Percentiles rank a stretch among this genome's conserved stretches.
These are phyloP conservation scores for Aulographum hederae DNA, from an alignment of 2,329 filamentous ascomycete species.

Conservation along the genomic window DNA sequence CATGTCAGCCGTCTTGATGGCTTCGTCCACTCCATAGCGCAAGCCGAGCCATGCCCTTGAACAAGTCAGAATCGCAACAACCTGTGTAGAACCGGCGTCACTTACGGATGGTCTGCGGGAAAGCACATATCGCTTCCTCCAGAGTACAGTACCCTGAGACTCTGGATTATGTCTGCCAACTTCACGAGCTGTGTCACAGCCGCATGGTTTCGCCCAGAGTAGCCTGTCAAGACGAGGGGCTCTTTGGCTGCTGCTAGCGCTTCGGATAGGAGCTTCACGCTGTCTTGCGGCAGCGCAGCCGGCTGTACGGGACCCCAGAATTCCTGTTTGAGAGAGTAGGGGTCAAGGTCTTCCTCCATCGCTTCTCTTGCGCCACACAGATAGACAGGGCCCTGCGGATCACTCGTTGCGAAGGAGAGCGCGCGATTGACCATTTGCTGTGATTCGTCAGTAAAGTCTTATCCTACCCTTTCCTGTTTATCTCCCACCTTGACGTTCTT, in stretches of 20 bases:
- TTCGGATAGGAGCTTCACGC: conserved; percentile 40
- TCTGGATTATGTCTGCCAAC: conserved; percentile 48
- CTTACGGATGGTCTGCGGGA: conserved; percentile 32
- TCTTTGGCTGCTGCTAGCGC: conserved; percentile 44
- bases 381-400: conserved; percentile 66
- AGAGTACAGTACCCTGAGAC: conserved; percentile 54
- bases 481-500: conserved; percentile 50
- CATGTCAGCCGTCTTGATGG: conserved; percentile 59
- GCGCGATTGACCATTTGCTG: conserved; percentile 70
- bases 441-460: background rate
- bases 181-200: conserved; percentile 43
- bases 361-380: conserved; percentile 61
- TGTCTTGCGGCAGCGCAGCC: conserved; percentile 37
- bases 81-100: too few species aligned
- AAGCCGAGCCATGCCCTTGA: conserved; percentile 35
- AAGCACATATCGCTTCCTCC: conserved; percentile 72
- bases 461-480: background rate
- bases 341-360: conserved; percentile 65
- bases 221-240: conserved; percentile 55
- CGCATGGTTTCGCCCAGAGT: conserved; percentile 49
- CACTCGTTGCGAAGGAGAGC: conserved; percentile 60
- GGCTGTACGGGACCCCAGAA: conserved; percentile 56
- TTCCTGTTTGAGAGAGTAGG: conserved; percentile 48
- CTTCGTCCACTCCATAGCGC: conserved; percentile 54
- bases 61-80: background rate